Base-by-base conservation (phyloP, 306 rosid genomes). In the Vicia villosa region DNA sequence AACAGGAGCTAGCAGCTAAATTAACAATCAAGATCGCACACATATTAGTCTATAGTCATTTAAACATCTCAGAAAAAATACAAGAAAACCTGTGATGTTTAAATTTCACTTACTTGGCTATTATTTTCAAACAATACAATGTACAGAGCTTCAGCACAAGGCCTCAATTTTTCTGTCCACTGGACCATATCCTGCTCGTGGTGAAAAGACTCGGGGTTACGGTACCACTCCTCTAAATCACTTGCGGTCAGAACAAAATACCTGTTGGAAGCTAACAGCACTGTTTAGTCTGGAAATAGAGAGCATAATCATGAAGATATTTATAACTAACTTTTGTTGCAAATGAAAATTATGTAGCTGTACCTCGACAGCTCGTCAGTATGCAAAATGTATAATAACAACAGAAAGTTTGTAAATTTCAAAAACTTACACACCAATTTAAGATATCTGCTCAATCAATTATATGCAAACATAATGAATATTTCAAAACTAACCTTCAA, bases 101-200 rank as follows among this genome's bases (percentile, higher is more conserved):
- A 65, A 70, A 66, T 68, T 64, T 69, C 76, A 74, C 86, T 79
- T 83, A 93, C 98, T 89, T 86, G 96, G 75, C 90, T 90, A 76
- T 93, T 80, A 74, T 87, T 93, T 88, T 90, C 97, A 87, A 93
- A 93, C 80, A 93, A 73, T 66, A 93, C 90, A 34, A 93, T 93
- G 82, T 88, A 93, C 52, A 93, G 71, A 72, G 98, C 98, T 78
- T 93, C 98, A 61, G 98, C 97, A 68, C 97, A 93, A 47, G 98
- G 98, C 81, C 98, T 87, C 77, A 93, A 81, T 80, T 88, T 93
- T 83, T 93, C 98, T 28, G 97, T 90, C 97, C 98, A 93, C 86
- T 90, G 96, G 79, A 93, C 83, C 98, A 93, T 93, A 83, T 93
- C 98, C 81, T 93, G 97, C 86, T 93, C 98, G 9, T 93, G 98